A percentile compares a stretch with the other conserved stretches of the same genome.
Evolutionary conservation across 139 green algal species (phyloP).

Genomic region (Chlamydomonas incerta): DNA sequence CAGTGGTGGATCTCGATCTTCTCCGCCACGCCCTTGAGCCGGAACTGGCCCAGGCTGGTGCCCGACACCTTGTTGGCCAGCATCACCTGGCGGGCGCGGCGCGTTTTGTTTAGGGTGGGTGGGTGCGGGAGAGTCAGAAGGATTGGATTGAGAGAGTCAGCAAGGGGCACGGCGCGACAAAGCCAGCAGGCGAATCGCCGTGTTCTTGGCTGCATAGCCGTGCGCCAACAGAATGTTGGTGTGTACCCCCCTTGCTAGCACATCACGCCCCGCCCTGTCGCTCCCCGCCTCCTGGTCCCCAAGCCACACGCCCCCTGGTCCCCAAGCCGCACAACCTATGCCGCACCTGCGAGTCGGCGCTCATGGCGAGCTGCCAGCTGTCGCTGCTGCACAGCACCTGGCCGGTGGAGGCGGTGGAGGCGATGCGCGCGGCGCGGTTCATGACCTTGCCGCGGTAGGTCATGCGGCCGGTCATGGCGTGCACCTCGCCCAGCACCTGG

Average conservation of each 20-base stretch:
- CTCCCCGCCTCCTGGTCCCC: too few relatives aligned
- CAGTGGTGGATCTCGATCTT: conserved; percentile 52
- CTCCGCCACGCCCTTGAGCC: conserved; percentile 51
- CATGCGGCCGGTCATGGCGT: conserved; percentile 60
- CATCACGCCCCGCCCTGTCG: too few relatives aligned
- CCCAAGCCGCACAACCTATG: too few relatives aligned
- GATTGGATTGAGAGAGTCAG: too few relatives aligned
- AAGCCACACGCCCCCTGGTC: too few relatives aligned
- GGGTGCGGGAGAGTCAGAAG: too few relatives aligned
- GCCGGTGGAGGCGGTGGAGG: conserved; percentile 49
- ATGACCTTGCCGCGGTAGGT: conserved; percentile 64
- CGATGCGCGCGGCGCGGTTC: conserved; percentile 58
- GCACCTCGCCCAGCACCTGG: conserved; percentile 52
- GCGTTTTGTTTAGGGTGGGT: too few relatives aligned
- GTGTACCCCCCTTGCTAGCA: too few relatives aligned
- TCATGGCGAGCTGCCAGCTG: conserved; percentile 43
- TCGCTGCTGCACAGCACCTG: conserved; percentile 46
- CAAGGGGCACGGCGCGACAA: too few relatives aligned
- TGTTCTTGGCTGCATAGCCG: too few relatives aligned
- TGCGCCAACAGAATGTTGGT: too few relatives aligned
- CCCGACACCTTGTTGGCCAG: conserved; percentile 42
- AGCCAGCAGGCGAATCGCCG: too few relatives aligned
- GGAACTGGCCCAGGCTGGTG: conserved; percentile 44
- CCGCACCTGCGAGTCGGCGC: conserved; percentile 18
- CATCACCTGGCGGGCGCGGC: background rate